Evolutionary conservation across 1,284 basidiomycete species (phyloP).

Genomic region (Sporisorium exsertum): DNA sequence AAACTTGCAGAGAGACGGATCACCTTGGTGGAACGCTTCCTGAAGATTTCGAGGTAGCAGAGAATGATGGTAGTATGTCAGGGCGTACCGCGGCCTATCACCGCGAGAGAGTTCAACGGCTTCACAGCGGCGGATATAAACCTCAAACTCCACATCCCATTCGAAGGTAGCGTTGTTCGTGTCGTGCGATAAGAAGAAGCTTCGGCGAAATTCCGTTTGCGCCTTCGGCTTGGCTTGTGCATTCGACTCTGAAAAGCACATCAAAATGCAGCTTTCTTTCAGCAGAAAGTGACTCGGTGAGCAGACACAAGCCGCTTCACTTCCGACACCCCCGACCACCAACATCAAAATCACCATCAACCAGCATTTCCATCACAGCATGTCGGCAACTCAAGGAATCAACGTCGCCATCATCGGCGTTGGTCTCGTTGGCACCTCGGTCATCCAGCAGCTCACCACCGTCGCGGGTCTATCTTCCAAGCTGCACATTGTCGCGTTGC

Average conservation of each 20-base stretch:
- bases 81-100: slow-evolving; percentile 27
- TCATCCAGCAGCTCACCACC: slow-evolving; percentile 63
- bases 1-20: background rate
- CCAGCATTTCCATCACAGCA: background rate
- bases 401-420: slow-evolving; percentile 67
- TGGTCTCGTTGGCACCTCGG: slow-evolving; percentile 66
- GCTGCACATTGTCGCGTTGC: slow-evolving; percentile 62
- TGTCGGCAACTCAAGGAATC: slow-evolving; percentile 51
- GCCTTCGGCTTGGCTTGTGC: slow-evolving; percentile 21
- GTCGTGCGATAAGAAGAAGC: slow-evolving; percentile 42
- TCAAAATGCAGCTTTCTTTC: slow-evolving; percentile 4
- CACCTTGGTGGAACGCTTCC: too few species aligned
- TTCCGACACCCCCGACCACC: background rate
- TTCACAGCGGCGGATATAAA: slow-evolving; percentile 26
- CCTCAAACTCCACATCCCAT: slow-evolving; percentile 20
- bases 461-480: slow-evolving; percentile 46
- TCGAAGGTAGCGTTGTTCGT: background rate
- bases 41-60: background rate
- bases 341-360: background rate
- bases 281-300: slow-evolving; percentile 17
- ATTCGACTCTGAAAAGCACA: slow-evolving; percentile 16
- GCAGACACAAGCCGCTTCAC: background rate
- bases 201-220: slow-evolving; percentile 22
- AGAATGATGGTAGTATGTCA: slow-evolving; percentile 10
- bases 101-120: slow-evolving; percentile 18